Percentiles rank a stretch among this genome's conserved stretches.
Evolutionary conservation across 768 basidiomycete species (phyloP).

Genomic region (Amylocystis lapponica): DNA sequence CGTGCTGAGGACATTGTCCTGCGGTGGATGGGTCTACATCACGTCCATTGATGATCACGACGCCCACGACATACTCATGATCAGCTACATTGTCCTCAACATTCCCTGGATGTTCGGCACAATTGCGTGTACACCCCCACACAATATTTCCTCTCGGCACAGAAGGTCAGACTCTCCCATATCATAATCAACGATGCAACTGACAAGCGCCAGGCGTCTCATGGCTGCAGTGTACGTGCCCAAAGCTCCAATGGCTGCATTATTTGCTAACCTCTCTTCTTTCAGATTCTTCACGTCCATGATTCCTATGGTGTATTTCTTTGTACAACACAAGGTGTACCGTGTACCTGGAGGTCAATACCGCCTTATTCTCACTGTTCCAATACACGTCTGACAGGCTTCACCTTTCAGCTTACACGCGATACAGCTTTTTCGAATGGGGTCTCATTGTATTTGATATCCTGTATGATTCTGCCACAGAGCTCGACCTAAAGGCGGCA

Average conservation of each 20-base stretch:
- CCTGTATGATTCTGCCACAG: constrained; percentile 62
- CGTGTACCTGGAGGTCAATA: constrained; percentile 70
- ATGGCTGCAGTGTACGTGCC: constrained; percentile 45
- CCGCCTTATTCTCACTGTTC: not conserved
- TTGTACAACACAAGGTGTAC: constrained; percentile 80
- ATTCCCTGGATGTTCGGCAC: constrained; percentile 87
- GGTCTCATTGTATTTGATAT: constrained; percentile 69
- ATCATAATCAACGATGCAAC: not conserved
- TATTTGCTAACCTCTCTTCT: constrained; percentile 6
- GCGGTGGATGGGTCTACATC: constrained; percentile 91
- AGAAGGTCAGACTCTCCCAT: constrained; percentile 40
- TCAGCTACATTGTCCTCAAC: constrained; percentile 77
- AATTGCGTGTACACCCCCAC: constrained; percentile 46
- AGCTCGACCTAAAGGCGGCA: constrained; percentile 50
- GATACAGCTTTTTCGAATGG: constrained; percentile 89
- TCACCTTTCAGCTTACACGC: constrained; percentile 63
- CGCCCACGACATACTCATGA: constrained; percentile 84
- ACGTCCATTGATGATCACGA: constrained; percentile 83
- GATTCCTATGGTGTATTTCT: constrained; percentile 76
- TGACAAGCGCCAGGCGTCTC: constrained; percentile 35
- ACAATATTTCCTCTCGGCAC: constrained; percentile 34
- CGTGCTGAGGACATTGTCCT: constrained; percentile 67
- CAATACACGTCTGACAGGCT: not conserved
- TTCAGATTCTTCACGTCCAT: constrained; percentile 66
- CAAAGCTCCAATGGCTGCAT: not conserved